phyloP scores from a whole-genome alignment of 1,139 yeast species.

The Geotrichum cucujoidarum region DNA sequence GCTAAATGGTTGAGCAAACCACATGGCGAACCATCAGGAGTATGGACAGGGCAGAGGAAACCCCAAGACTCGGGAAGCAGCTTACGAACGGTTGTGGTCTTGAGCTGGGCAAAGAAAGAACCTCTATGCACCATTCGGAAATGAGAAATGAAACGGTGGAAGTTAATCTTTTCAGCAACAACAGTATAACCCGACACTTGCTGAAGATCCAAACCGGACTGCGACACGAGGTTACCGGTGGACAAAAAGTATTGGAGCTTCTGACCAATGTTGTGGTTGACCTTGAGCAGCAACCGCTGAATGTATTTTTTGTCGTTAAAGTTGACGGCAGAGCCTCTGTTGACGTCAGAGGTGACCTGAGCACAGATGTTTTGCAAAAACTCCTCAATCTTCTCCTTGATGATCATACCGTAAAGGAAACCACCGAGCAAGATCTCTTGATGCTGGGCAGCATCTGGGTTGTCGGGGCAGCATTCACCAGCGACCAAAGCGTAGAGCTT shows the following conservation, averaged over 20 bases:
- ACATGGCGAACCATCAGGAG: slow-evolving; percentile 99
- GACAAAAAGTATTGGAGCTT: slow-evolving; percentile 90
- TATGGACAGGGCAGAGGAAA: slow-evolving; percentile 96
- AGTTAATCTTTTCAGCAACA: slow-evolving; percentile 96
- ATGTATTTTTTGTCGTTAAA: slow-evolving; percentile 81
- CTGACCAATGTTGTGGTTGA: slow-evolving; percentile 91
- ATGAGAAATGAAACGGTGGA: slow-evolving; percentile 93
- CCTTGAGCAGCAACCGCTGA: slow-evolving; percentile 68
- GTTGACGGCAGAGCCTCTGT: slow-evolving; percentile 76
- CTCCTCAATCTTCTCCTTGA: slow-evolving; percentile 95
- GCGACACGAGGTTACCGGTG: slow-evolving; percentile 95
- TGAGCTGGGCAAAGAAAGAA: slow-evolving; percentile 95
- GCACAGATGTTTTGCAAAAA: slow-evolving; percentile 66
- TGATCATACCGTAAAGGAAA: slow-evolving; percentile 90
- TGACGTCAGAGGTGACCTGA: slow-evolving; percentile 75
- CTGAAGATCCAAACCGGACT: slow-evolving; percentile 94
- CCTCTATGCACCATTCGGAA: slow-evolving; percentile 99
- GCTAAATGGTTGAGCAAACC: slow-evolving; percentile 95
- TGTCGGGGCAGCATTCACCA: slow-evolving; percentile 94
- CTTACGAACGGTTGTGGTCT: slow-evolving; percentile 95
- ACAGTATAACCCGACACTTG: slow-evolving; percentile 98
- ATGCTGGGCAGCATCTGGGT: slow-evolving; percentile 99
- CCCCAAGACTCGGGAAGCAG: slow-evolving; percentile 98
- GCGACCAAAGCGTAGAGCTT: slow-evolving; percentile 91
- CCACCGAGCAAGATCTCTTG: slow-evolving; percentile 97